A percentile compares a stretch with the other conserved stretches of the same genome.
phyloP scores from a whole-genome alignment of 2,329 filamentous ascomycete genomes.

The Colletotrichum sp. region DNA sequence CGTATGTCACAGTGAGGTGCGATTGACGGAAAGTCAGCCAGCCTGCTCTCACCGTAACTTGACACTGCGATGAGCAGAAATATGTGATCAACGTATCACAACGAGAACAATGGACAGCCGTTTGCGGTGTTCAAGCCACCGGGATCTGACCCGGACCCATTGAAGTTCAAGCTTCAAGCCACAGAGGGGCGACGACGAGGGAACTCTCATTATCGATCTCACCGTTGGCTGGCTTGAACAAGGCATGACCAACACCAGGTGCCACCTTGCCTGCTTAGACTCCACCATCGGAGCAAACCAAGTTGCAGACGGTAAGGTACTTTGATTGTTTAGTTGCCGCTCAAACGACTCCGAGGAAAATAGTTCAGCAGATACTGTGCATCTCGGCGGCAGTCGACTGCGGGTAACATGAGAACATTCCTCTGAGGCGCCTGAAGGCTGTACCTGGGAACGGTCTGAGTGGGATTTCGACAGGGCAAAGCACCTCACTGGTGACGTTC shows the following conservation, averaged over 20 bases:
- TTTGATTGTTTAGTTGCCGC: neutral
- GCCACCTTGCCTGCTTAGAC: neutral
- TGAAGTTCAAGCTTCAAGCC: neutral
- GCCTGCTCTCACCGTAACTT: neutral
- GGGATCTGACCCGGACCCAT: neutral
- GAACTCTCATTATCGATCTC: neutral
- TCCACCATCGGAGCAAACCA: neutral
- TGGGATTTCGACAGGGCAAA: constrained; percentile 3
- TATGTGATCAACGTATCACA: neutral
- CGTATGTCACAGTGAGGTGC: neutral
- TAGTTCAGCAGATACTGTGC: neutral
- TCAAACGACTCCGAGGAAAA: neutral
- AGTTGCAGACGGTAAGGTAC: neutral
- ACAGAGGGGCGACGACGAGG: neutral
- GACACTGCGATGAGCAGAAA: neutral
- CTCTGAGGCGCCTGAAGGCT: neutral
- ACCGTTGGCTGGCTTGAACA: neutral
- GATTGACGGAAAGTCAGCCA: neutral
- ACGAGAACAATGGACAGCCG: neutral
- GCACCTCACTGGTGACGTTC: neutral
- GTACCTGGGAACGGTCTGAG: neutral
- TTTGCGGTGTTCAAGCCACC: neutral
- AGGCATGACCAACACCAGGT: neutral
- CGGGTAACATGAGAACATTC: neutral
- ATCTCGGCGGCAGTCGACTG: neutral